Base-by-base conservation (phyloP, 768 basidiomycete species). In the Dictyophora rubrovolvata region DNA sequence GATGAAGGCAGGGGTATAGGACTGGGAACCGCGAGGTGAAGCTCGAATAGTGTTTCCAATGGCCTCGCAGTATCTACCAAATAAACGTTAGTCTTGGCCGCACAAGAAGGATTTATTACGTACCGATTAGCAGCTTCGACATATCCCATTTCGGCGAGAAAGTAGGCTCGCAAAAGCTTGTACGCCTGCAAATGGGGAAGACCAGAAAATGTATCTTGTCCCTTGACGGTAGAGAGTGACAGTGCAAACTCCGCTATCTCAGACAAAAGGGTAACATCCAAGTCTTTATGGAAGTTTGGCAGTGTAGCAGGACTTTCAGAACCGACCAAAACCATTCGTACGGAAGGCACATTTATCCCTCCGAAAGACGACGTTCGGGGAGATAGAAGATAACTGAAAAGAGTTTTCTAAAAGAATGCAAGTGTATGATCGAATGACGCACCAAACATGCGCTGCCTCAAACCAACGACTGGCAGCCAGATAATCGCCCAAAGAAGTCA, bases 401-500 rank as follows among this genome's bases (percentile, higher is more conserved):
- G 47, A 61, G 51, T 53, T 11, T n/a, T n/a, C n/a, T 60, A 53
- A 58, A 56, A 16, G 35, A 16, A 34, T n/a, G 61, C 6, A 12
- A 18, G n/a, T 48, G 28, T 7, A 33, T 21, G 7, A 37, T 5
- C 7, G 56, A 22, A 57, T 34, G 11, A 73, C 85, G 62, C 66
- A 97, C 95, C 96, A 99, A 60, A 77, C 82, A 75, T 98, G 94
- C 21, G 93, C 92, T 17, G 93, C 93, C 64, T 93, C 87, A 9
- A 82, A 71, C 73, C 89, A 84, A 35, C 86, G 79, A 63, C 86
- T 83, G 5, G 80, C 74, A 14, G 74, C 68, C n/a, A 99, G 76
- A 63, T 82, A 83, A 67, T 95, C 91, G 42, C 93, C 95, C 1
- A 99, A 78, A 14, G 87, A 80, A 28, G 90, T 88, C 56, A 98